Percentiles rank a stretch among this genome's conserved stretches.
phyloP scores from a whole-genome alignment of 805 yeast genomes.

The Suhomyces sp. region DNA sequence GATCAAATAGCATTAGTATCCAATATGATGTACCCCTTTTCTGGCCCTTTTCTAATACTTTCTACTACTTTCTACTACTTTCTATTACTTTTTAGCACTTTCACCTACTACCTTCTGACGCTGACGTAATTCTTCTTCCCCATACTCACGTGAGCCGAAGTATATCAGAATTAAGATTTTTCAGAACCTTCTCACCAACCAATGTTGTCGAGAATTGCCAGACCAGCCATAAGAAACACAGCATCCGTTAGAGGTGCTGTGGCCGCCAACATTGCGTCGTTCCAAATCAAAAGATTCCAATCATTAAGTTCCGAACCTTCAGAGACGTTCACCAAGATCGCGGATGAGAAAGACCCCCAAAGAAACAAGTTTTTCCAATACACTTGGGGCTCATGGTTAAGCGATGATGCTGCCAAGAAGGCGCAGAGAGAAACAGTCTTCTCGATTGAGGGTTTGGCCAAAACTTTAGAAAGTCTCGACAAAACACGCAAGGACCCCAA shows the following conservation, averaged over 20 bases:
- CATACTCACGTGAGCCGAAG: background rate
- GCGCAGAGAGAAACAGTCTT: conserved; percentile 75
- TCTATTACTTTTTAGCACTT: too few relatives aligned
- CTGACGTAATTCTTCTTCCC: background rate
- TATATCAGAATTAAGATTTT: background rate
- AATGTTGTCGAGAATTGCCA: conserved; percentile 8
- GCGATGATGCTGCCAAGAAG: conserved; percentile 71
- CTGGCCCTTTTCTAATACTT: too few relatives aligned
- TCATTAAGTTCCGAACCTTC: conserved; percentile 19
- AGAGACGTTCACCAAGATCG: conserved; percentile 51
- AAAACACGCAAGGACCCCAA: conserved; percentile 27
- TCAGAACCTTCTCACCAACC: background rate
- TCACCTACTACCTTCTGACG: too few relatives aligned
- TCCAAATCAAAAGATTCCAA: background rate
- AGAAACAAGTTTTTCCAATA: conserved; percentile 77
- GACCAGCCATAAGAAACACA: background rate
- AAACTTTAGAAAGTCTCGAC: conserved; percentile 47
- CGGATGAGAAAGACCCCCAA: conserved; percentile 63
- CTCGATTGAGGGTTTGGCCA: conserved; percentile 72
- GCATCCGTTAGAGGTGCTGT: background rate
- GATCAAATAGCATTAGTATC: too few relatives aligned
- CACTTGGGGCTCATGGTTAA: conserved; percentile 95
- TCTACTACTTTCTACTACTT: too few relatives aligned
- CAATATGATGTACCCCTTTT: too few relatives aligned
- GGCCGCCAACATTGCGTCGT: background rate